These are phyloP conservation scores for Cordyceps javanica DNA, from an alignment of 2,329 filamentous ascomycete genomes.

Conservation along the genomic window DNA sequence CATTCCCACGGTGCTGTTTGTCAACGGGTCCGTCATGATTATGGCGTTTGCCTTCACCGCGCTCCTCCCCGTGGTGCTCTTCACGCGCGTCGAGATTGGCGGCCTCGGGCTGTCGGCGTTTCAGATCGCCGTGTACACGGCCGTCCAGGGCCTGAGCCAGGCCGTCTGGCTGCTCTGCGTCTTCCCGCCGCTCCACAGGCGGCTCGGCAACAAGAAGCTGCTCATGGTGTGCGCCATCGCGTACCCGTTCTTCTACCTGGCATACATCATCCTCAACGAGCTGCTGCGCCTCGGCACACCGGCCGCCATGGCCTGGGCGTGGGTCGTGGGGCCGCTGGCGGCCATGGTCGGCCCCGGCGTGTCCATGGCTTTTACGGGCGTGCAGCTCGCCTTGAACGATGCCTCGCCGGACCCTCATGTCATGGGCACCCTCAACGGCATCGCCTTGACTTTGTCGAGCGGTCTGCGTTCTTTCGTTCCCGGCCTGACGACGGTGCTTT, in stretches of 20 bases:
- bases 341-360: constrained; percentile 53
- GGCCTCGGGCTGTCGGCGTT: constrained; percentile 58
- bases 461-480: constrained; percentile 61
- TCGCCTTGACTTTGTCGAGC: constrained; percentile 50
- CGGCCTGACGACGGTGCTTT: constrained; percentile 59
- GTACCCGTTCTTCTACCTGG: constrained; percentile 60
- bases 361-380: constrained; percentile 63
- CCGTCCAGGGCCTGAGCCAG: constrained; percentile 58
- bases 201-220: constrained; percentile 60
- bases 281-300: constrained; percentile 31
- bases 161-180: constrained; percentile 63
- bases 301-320: constrained; percentile 43
- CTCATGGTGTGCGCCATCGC: constrained; percentile 45
- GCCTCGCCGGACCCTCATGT: constrained; percentile 58
- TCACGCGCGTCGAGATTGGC: constrained; percentile 54
- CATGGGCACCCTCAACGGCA: constrained; percentile 65
- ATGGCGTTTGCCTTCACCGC: constrained; percentile 69
- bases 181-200: constrained; percentile 62
- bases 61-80: constrained; percentile 62
- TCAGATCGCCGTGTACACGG: constrained; percentile 62
- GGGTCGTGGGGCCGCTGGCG: constrained; percentile 39
- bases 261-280: constrained; percentile 52
- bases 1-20: constrained; percentile 58
- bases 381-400: constrained; percentile 71
- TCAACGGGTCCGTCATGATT: constrained; percentile 61